Percentiles rank a stretch among this genome's conserved stretches.
phyloP scores from a whole-genome alignment of 192 early-diverging fungal species.

The Podochytrium sp. region DNA sequence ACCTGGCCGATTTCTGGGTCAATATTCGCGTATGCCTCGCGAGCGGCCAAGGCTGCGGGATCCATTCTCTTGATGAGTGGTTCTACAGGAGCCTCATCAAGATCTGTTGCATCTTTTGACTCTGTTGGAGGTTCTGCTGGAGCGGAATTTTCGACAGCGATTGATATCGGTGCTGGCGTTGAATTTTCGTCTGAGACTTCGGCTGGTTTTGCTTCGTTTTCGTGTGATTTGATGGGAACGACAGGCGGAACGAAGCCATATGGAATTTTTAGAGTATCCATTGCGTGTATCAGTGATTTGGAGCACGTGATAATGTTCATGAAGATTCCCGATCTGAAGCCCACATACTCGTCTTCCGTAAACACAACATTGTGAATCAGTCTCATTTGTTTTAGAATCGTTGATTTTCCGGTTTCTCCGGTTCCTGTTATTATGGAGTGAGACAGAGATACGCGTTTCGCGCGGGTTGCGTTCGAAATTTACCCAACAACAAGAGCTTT shows the following conservation, averaged over 20 bases:
- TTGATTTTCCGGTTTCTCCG: conserved; percentile 55
- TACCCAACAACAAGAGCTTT: conserved; percentile 47
- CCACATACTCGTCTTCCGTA: conserved; percentile 36
- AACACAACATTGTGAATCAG: conserved; percentile 46
- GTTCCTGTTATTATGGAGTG: conserved; percentile 28
- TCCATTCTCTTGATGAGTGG: conserved; percentile 79
- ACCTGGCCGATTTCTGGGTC: conserved; percentile 90
- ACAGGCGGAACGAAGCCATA: conserved; percentile 56
- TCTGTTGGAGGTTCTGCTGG: conserved; percentile 53
- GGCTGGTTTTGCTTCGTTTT: neutral
- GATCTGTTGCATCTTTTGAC: neutral
- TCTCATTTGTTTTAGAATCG: conserved; percentile 52
- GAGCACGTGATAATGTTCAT: conserved; percentile 43
- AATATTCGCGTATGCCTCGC: conserved; percentile 71
- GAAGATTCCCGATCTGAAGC: conserved; percentile 39
- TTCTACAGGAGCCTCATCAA: conserved; percentile 70
- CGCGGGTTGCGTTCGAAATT: neutral
- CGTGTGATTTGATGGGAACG: neutral
- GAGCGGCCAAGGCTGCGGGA: conserved; percentile 56
- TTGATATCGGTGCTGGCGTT: neutral
- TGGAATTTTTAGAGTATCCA: conserved; percentile 40
- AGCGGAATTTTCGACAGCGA: conserved; percentile 43
- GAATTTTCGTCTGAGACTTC: neutral
- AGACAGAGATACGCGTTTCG: neutral
- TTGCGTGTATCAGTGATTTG: conserved; percentile 41